Conservation (phyloP, 2,329 filamentous ascomycete genomes). For the Fusarium staphyleae region DNA sequence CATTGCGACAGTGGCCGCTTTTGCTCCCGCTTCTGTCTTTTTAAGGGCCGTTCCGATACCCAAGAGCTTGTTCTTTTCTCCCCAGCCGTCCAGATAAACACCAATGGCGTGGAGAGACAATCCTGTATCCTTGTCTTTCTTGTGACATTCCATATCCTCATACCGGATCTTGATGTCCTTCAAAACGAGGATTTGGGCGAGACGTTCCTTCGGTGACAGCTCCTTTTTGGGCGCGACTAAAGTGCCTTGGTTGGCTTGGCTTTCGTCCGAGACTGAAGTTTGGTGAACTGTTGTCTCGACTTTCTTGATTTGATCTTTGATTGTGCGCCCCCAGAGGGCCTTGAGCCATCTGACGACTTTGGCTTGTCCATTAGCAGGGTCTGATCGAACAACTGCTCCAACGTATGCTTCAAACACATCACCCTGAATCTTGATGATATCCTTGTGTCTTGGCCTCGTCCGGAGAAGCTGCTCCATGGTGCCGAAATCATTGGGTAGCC, state of each 20-base stretch:
- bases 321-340: slow-evolving; percentile 72
- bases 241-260: neutral
- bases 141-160: slow-evolving; percentile 59
- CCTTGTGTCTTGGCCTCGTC: slow-evolving; percentile 54
- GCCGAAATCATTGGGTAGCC: slow-evolving; percentile 57
- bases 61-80: slow-evolving; percentile 67
- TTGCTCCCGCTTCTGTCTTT: slow-evolving; percentile 73
- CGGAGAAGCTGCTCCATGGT: slow-evolving; percentile 38
- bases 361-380: slow-evolving; percentile 67
- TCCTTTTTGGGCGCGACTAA: slow-evolving; percentile 7
- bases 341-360: slow-evolving; percentile 75
- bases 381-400: slow-evolving; percentile 76
- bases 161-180: slow-evolving; percentile 69
- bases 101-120: slow-evolving; percentile 68
- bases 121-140: slow-evolving; percentile 61
- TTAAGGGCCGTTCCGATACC: slow-evolving; percentile 69
- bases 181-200: slow-evolving; percentile 54
- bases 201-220: slow-evolving; percentile 42
- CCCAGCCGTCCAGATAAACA: slow-evolving; percentile 72
- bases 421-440: slow-evolving; percentile 75
- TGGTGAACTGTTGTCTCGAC: slow-evolving; percentile 47
- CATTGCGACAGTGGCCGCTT: slow-evolving; percentile 70
- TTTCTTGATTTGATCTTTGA: slow-evolving; percentile 61
- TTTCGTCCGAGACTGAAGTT: neutral
- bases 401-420: slow-evolving; percentile 94